phyloP scores from a whole-genome alignment of 345 rosid species.

The Angophora floribunda region DNA sequence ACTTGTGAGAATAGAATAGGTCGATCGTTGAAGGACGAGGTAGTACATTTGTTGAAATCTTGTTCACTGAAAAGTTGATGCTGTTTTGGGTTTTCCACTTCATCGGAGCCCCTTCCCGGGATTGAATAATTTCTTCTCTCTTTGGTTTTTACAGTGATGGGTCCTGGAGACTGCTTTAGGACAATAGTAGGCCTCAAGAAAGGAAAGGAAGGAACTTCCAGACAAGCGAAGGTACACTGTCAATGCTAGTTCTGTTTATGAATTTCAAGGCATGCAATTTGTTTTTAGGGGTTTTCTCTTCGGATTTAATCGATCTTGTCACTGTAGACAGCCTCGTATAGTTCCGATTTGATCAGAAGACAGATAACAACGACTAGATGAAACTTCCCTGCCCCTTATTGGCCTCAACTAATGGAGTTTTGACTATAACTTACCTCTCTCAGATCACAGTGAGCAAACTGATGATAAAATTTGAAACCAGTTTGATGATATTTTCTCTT shows the following conservation, averaged over 20 bases:
- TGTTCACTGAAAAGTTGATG: not conserved
- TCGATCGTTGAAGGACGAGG: not conserved
- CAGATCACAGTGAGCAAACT: not conserved
- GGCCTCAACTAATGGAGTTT: not conserved
- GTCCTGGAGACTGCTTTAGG: conserved; percentile 51
- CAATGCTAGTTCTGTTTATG: not conserved
- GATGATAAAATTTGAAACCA: not conserved
- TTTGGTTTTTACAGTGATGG: conserved; percentile 17
- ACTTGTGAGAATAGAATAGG: not conserved
- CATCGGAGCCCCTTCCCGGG: not conserved
- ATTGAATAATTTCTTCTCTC: not conserved
- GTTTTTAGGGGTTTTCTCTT: not conserved
- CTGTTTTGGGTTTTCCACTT: not conserved
- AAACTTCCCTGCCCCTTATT: not conserved
- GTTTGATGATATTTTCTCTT: not conserved
- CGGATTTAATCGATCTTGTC: not conserved
- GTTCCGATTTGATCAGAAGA: not conserved
- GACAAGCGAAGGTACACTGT: conserved; percentile 29
- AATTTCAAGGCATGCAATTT: not conserved
- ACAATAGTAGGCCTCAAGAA: conserved; percentile 22
- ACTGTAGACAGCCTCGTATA: not conserved
- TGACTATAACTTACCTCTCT: not conserved
- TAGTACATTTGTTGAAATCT: not conserved
- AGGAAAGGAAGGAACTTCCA: conserved; percentile 26
- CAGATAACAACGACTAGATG: not conserved